Percentiles rank a stretch among this genome's conserved stretches.
phyloP scores from a whole-genome alignment of 148 eudicot genomes.

The Diospyros kaki region DNA sequence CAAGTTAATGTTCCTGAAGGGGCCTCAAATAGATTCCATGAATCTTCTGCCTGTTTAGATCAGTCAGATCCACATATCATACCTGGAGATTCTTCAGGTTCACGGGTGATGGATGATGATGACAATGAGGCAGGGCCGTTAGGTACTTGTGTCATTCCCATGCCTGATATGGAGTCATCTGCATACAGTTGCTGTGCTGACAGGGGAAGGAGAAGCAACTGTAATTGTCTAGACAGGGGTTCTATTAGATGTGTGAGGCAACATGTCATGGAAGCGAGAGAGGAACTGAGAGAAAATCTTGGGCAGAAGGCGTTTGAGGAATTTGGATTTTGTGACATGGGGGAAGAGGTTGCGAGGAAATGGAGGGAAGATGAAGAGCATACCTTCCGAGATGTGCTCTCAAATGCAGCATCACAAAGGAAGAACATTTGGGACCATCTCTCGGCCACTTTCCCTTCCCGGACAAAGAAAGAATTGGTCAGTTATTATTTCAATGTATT shows the following conservation, averaged over 20 bases:
- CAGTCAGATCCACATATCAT: not conserved
- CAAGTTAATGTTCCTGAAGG: conserved; percentile 19
- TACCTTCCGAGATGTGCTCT: conserved; percentile 13
- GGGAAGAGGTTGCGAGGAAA: conserved; percentile 18
- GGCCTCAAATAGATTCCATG: not conserved
- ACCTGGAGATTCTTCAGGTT: not conserved
- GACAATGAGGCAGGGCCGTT: not conserved
- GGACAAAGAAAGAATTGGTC: conserved; percentile 13
- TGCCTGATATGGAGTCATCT: conserved; percentile 1
- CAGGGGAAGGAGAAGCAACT: conserved; percentile 2
- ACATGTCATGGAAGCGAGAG: conserved; percentile 17
- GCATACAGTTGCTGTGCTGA: not conserved
- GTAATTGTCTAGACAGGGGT: conserved; percentile 13
- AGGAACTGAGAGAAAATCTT: conserved; percentile 11
- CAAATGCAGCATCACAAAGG: conserved; percentile 12
- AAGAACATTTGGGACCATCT: conserved; percentile 21
- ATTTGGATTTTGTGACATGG: conserved; percentile 18
- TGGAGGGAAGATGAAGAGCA: conserved; percentile 17
- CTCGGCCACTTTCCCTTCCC: conserved; percentile 12
- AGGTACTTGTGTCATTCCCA: conserved; percentile 13
- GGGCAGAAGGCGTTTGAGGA: conserved; percentile 15
- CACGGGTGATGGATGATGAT: not conserved
- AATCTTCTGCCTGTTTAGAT: not conserved
- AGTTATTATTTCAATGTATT: conserved; percentile 27
- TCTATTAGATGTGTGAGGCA: conserved; percentile 18